Evolutionary conservation across 2,329 filamentous ascomycete species (phyloP).

Genomic region (Lasiodiplodia hormozganensis): DNA sequence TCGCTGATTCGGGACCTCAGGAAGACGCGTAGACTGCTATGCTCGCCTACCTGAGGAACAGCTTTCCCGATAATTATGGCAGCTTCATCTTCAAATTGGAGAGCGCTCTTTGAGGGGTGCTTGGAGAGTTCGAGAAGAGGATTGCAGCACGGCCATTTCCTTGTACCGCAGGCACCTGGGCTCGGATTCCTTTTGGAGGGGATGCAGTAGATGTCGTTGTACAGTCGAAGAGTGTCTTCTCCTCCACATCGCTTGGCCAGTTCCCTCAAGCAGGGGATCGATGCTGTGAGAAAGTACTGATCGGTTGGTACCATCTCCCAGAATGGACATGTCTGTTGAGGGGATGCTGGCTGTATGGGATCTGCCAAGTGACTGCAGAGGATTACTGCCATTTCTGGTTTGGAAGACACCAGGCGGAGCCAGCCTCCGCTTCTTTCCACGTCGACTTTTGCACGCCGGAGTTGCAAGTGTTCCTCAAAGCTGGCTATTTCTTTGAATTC

Average conservation of each 20-base stretch:
- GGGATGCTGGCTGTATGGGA: fast-evolving
- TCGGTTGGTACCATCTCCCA: not conserved
- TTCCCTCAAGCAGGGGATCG: not conserved
- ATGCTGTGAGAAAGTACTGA: not conserved
- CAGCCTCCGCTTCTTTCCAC: not conserved
- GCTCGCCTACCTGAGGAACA: fast-evolving
- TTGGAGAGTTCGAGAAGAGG: not conserved
- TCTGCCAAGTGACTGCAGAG: not conserved
- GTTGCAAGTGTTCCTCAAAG: not conserved
- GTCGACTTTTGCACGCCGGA: not conserved
- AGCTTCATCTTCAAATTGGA: not conserved
- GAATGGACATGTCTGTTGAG: fast-evolving
- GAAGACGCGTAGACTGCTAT: not conserved
- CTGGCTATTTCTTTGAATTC: slow-evolving; percentile 1
- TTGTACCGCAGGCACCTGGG: not conserved
- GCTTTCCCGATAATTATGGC: not conserved
- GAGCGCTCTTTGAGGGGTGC: not conserved
- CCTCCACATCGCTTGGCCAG: not conserved
- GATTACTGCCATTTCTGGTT: not conserved
- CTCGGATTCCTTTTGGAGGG: not conserved
- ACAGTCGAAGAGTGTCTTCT: not conserved
- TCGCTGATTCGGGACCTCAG: too few relatives aligned
- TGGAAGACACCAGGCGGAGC: not conserved
- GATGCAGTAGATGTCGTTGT: not conserved
- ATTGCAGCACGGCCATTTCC: not conserved